These are phyloP conservation scores for Mortierella sp. DNA, from an alignment of 371 early-diverging fungal species.

Conservation along the genomic window DNA sequence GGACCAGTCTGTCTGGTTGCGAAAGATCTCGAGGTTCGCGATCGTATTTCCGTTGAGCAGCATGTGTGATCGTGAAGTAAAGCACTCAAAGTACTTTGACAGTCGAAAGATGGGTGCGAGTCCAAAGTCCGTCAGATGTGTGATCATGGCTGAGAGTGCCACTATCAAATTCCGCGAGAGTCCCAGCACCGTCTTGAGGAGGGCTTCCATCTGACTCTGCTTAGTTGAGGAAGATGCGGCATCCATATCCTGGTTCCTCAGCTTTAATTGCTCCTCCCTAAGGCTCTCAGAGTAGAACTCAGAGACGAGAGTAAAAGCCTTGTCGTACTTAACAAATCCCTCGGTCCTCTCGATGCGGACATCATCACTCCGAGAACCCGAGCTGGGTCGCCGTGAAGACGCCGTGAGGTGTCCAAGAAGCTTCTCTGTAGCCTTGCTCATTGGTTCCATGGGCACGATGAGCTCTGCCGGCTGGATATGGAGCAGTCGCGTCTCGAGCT, in stretches of 20 bases:
- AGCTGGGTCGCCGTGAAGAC: constrained; percentile 30
- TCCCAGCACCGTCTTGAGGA: constrained; percentile 47
- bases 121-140: constrained; percentile 73
- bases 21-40: constrained; percentile 80
- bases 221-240: not conserved
- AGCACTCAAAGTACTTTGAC: constrained; percentile 73
- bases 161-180: constrained; percentile 39
- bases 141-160: constrained; percentile 66
- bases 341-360: constrained; percentile 72
- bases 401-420: constrained; percentile 58
- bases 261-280: constrained; percentile 23
- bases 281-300: constrained; percentile 62
- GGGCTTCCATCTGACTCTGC: constrained; percentile 26
- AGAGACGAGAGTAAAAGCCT: constrained; percentile 63
- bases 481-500: constrained; percentile 81
- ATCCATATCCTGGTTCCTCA: not conserved
- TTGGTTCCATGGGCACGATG: constrained; percentile 63
- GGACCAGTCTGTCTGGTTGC: constrained; percentile 65
- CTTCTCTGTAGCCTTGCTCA: constrained; percentile 68
- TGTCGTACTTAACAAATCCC: constrained; percentile 61
- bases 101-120: constrained; percentile 66
- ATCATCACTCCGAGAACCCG: constrained; percentile 39
- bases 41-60: constrained; percentile 81
- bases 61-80: constrained; percentile 78
- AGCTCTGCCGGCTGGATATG: constrained; percentile 85